phyloP scores from a whole-genome alignment of 257 asterid genomes.

The Galeopsis tetrahit region DNA sequence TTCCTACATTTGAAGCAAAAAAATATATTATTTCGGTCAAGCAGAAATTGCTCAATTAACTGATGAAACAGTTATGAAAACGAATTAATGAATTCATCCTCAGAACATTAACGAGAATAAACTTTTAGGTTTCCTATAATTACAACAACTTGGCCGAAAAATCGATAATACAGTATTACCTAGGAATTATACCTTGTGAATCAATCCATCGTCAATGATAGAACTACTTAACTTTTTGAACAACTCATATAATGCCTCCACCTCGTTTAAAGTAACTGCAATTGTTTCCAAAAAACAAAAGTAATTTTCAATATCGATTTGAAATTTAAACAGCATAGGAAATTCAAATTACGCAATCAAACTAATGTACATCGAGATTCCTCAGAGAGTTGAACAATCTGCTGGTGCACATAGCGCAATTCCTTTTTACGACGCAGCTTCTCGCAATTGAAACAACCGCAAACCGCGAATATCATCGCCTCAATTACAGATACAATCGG shows the following conservation, averaged over 20 bases:
- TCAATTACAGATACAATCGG: constrained; percentile 62
- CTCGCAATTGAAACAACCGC: constrained; percentile 58
- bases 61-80: not conserved
- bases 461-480: constrained; percentile 48
- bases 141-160: not conserved
- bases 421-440: constrained; percentile 25
- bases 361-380: constrained; percentile 66
- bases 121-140: not conserved
- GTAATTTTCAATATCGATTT: not conserved
- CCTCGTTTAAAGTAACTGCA: constrained; percentile 80
- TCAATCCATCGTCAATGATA: constrained; percentile 83
- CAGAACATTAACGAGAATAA: not conserved
- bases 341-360: not conserved
- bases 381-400: constrained; percentile 53
- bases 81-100: not conserved
- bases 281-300: constrained; percentile 4
- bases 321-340: not conserved
- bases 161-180: not conserved
- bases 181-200: constrained; percentile 63
- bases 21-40: not conserved
- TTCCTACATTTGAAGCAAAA: constrained; percentile 54
- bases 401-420: constrained; percentile 35
- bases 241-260: constrained; percentile 84
- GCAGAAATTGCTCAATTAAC: constrained; percentile 8
- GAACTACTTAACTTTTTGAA: constrained; percentile 82